These are phyloP conservation scores for Cicer bijugum DNA, from an alignment of 306 rosid genomes.

Conservation along the genomic window DNA sequence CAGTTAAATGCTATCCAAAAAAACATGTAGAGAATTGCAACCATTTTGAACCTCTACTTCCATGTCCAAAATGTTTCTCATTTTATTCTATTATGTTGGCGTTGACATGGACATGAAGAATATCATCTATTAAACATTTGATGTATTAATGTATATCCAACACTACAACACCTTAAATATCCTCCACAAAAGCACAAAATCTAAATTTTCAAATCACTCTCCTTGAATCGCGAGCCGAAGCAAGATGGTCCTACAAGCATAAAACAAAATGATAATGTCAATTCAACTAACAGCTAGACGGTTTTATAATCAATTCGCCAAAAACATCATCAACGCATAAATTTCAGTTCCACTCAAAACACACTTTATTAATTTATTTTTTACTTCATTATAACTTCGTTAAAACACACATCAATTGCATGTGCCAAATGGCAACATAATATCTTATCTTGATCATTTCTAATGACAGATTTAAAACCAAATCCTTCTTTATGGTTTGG, in stretches of 20 bases:
- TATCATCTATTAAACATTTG: slow-evolving; percentile 25
- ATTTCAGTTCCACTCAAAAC: slow-evolving; percentile 7
- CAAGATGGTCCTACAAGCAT: slow-evolving; percentile 79
- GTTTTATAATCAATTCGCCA: neutral
- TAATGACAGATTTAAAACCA: neutral
- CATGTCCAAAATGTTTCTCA: slow-evolving; percentile 41
- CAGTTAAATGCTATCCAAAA: slow-evolving; percentile 45
- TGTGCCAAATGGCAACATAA: neutral
- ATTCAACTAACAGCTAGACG: slow-evolving; percentile 26
- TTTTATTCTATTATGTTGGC: slow-evolving; percentile 45
- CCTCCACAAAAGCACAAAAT: slow-evolving; percentile 43
- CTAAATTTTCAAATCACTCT: slow-evolving; percentile 56
- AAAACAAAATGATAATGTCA: slow-evolving; percentile 42
- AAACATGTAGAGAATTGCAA: slow-evolving; percentile 22
- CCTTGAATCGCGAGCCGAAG: slow-evolving; percentile 86
- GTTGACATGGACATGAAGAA: slow-evolving; percentile 44
- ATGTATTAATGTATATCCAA: slow-evolving; percentile 44
- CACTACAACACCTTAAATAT: slow-evolving; percentile 21
- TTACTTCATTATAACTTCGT: neutral
- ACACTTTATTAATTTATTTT: neutral
- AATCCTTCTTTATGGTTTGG: neutral
- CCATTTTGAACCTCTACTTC: slow-evolving; percentile 42
- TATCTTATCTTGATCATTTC: neutral
- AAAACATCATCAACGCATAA: neutral
- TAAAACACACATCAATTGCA: neutral